Percentiles rank a stretch among this genome's conserved stretches.
These are phyloP conservation scores for Ophiognomonia clavigignenti-juglandacearum DNA, from an alignment of 2,329 filamentous ascomycete species.

Conservation along the genomic window DNA sequence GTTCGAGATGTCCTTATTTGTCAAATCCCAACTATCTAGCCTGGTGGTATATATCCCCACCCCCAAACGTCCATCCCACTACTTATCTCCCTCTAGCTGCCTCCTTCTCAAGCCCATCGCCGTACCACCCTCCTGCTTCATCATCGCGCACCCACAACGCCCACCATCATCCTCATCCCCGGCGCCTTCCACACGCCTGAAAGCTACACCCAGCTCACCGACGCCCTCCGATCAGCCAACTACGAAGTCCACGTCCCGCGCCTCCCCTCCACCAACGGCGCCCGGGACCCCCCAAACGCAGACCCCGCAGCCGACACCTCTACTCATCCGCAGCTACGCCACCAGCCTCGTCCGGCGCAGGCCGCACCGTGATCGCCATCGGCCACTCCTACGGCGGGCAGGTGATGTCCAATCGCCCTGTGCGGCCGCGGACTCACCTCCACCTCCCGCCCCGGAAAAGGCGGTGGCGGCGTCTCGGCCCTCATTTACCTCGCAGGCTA, in stretches of 20 bases:
- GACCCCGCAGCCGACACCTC: not conserved
- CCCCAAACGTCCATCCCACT: no score
- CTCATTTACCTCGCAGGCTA: no score
- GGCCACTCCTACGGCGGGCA: constrained; percentile 1
- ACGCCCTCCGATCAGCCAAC: not conserved
- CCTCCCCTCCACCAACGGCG: not conserved
- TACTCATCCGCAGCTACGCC: not conserved
- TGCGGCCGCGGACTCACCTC: no score
- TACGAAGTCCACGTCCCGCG: constrained; percentile 1
- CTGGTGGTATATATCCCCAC: no score
- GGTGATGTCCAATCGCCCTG: not conserved
- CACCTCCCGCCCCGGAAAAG: no score
- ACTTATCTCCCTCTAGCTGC: no score
- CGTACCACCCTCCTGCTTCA: no score
- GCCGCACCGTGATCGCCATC: not conserved
- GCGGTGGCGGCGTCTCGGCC: no score
- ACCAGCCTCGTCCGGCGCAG: not conserved
- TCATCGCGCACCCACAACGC: not conserved
- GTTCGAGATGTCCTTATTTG: no score
- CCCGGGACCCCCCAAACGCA: not conserved
- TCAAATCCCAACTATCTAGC: no score
- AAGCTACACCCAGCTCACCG: not conserved
- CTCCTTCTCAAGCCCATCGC: no score
- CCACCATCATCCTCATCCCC: not conserved
- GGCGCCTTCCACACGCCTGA: not conserved